Percentiles rank a stretch among this genome's conserved stretches.
Evolutionary conservation across 2,329 filamentous ascomycete genomes (phyloP).

Genomic region (Rutstroemia sp.): DNA sequence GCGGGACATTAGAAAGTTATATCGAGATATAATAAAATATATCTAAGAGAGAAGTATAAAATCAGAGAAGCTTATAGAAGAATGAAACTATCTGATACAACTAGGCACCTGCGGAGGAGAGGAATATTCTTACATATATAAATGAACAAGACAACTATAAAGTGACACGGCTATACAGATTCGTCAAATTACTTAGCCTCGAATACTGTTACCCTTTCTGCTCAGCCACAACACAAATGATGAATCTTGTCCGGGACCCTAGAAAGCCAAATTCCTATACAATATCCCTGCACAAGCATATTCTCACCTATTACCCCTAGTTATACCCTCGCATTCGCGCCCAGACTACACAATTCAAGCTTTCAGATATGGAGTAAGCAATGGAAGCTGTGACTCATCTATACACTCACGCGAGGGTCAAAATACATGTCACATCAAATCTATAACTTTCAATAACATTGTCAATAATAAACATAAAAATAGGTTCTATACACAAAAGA

Average conservation of each 20-base stretch:
- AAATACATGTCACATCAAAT: too few species aligned
- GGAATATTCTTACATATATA: constrained; percentile 24
- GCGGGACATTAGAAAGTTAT: constrained; percentile 62
- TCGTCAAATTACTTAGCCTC: constrained; percentile 16
- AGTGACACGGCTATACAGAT: constrained; percentile 19
- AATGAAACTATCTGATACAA: constrained; percentile 12
- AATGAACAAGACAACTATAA: constrained; percentile 16
- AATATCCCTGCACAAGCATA: too few species aligned
- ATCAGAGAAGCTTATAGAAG: constrained; percentile 8
- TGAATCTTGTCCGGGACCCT: constrained; percentile 8
- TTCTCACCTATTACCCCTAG: too few species aligned
- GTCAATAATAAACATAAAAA: too few species aligned
- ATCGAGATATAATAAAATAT: constrained; percentile 26
- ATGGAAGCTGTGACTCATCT: too few species aligned
- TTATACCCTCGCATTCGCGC: too few species aligned
- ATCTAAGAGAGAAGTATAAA: constrained; percentile 8
- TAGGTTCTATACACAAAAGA: too few species aligned
- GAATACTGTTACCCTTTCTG: constrained; percentile 16
- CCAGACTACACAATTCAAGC: too few species aligned
- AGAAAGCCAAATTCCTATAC: not conserved
- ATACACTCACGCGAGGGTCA: too few species aligned
- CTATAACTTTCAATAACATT: too few species aligned
- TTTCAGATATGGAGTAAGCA: too few species aligned
- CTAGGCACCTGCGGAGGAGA: constrained; percentile 20
- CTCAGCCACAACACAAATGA: constrained; percentile 17